Percentiles rank a stretch among this genome's conserved stretches.
These are phyloP conservation scores for Pinus taeda DNA, from an alignment of 75 land plant genomes.

Conservation along the genomic window DNA sequence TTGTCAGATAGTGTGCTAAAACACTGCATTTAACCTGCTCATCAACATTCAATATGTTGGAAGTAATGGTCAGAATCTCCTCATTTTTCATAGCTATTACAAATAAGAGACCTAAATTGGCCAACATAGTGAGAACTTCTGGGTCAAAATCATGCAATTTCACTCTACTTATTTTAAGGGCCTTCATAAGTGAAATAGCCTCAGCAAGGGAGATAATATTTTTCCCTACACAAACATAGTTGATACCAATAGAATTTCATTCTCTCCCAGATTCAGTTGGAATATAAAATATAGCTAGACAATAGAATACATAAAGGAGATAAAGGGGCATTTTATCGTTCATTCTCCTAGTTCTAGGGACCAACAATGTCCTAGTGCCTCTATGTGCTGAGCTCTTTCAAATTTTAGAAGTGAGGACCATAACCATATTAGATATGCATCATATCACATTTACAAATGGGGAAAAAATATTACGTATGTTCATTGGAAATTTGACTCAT, in stretches of 20 bases:
- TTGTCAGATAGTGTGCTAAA: slow-evolving; percentile 12
- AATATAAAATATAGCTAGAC: no score
- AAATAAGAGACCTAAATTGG: slow-evolving; percentile 13
- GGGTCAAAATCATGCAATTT: slow-evolving; percentile 26
- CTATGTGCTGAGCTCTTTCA: no score
- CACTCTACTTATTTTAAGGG: slow-evolving; percentile 18
- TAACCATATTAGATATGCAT: no score
- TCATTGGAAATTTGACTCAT: no score
- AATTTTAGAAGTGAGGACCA: no score
- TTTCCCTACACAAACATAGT: slow-evolving; percentile 31
- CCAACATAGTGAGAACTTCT: slow-evolving; percentile 24
- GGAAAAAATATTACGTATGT: no score
- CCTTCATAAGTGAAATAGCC: slow-evolving; percentile 18
- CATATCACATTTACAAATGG: no score
- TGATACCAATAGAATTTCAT: slow-evolving; percentile 25
- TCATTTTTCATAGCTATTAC: slow-evolving; percentile 24
- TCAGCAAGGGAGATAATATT: slow-evolving; percentile 28
- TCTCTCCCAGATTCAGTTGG: slow-evolving; percentile 4
- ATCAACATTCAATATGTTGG: slow-evolving; percentile 2
- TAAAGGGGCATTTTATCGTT: no score
- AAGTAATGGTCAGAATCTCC: slow-evolving; percentile 22
- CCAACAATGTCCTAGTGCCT: no score
- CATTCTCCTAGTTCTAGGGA: no score
- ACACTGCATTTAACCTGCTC: slow-evolving; percentile 22
- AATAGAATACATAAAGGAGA: no score